Base-by-base conservation (phyloP, 352 stramenopile species). In the Phytophthora multivora region DNA sequence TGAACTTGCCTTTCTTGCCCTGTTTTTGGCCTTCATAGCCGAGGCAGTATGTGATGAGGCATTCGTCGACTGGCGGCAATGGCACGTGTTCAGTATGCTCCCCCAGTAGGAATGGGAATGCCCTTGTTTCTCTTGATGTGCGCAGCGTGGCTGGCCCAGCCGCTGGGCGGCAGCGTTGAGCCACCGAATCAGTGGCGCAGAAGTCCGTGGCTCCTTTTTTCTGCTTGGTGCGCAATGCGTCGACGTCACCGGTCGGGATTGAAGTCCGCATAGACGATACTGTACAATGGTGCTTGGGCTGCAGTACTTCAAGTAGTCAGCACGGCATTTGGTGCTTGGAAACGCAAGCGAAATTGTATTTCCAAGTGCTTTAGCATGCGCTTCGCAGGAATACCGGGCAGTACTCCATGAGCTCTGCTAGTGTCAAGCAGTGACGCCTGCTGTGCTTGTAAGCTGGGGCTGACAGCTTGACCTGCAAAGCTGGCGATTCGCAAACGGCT, bases 141-240 rank as follows among this genome's bases (percentile, higher is more conserved):
- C 13, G 28, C 15, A 13, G 9, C 18, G 15, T 28, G 5, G 28
- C 11, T 33, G n/a, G n/a, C n/a, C n/a, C n/a, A n/a, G n/a, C n/a
- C n/a, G n/a, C n/a, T n/a, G 28, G 8, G 11, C 13, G 26, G 26
- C 10, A 1, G 26, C 26, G 6, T 31, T 31, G 5, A 2, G 26
- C 26, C 4, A 6, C 9, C 10, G 28, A 33, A 33, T 12, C 8
- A 33, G 28, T 9, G 28, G 28, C 28, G 28, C 5, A 3, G 26
- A 31, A 33, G 28, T 33, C 16, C 5, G 18, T 40, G 13, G 15
- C 23, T 43, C 19, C 49, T 18, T 47, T 63, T 66, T 60, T 60
- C 50, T 66, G 63, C 63, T 71, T 71, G 63, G 63, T 35, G 41
- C 35, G 50, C 33, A 51, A 66, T 66, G 41, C 55, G 48, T 39